Evolutionary conservation across 1,284 basidiomycete genomes (phyloP).

Genomic region (Tilletia setariae): DNA sequence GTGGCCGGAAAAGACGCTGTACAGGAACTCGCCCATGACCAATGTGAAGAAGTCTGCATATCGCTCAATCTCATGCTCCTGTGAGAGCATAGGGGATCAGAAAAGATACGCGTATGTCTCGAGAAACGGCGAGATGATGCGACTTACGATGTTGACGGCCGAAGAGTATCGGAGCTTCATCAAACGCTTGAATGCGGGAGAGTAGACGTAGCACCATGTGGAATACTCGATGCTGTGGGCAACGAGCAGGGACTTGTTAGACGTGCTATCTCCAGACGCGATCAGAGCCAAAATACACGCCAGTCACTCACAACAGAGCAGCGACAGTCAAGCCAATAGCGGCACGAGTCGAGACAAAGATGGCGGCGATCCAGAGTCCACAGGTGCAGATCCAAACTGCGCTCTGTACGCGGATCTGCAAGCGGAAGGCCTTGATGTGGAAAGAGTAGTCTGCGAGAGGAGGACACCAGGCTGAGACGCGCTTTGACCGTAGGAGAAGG

Average conservation of each 20-base stretch:
- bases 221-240: slow-evolving; percentile 28
- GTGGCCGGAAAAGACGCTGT: slow-evolving; percentile 24
- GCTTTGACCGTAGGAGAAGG: too few relatives aligned
- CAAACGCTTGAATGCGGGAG: slow-evolving; percentile 33
- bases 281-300: neutral
- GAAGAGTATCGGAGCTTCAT: slow-evolving; percentile 38
- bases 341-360: slow-evolving; percentile 27
- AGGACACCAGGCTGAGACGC: neutral
- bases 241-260: neutral
- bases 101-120: neutral
- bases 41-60: slow-evolving; percentile 45
- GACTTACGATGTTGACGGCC: slow-evolving; percentile 32
- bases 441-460: slow-evolving; percentile 23
- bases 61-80: slow-evolving; percentile 44
- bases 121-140: neutral
- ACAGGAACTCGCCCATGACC: slow-evolving; percentile 30
- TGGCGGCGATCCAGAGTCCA: slow-evolving; percentile 36
- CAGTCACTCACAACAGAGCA: slow-evolving; percentile 22
- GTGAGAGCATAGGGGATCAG: neutral
- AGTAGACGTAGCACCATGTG: slow-evolving; percentile 38
- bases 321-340: slow-evolving; percentile 38
- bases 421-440: slow-evolving; percentile 43
- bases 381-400: slow-evolving; percentile 28
- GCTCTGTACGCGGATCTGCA: slow-evolving; percentile 33
- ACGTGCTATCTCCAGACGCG: neutral